Conservation (phyloP, 2,329 filamentous ascomycete species). For the Botrytis hyacinthi region DNA sequence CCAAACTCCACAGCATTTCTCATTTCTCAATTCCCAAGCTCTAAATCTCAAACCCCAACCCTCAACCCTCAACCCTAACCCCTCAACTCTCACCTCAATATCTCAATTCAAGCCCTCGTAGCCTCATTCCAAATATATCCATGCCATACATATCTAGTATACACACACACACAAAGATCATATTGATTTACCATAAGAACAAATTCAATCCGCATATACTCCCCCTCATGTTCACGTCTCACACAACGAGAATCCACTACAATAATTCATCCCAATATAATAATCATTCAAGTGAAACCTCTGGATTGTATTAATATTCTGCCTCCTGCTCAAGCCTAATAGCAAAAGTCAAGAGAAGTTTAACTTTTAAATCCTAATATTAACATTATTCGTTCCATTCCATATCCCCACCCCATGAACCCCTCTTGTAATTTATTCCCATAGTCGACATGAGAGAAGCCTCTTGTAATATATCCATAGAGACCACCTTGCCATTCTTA, state of each 20-base stretch:
- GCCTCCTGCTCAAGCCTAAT: background rate
- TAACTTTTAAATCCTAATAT: background rate
- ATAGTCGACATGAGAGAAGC: background rate
- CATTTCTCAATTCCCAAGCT: no score
- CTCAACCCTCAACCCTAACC: no score
- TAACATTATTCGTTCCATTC: background rate
- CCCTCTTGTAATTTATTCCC: background rate
- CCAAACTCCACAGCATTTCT: no score
- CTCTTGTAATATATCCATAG: background rate
- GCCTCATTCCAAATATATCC: no score
- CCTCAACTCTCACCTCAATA: no score
- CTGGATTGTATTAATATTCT: background rate
- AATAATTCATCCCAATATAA: background rate
- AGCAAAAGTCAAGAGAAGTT: background rate
- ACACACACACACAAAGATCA: background rate
- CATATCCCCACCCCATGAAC: background rate
- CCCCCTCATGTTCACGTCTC: background rate
- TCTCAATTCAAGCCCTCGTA: no score
- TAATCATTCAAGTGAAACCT: background rate
- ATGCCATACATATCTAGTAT: no score
- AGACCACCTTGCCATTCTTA: background rate
- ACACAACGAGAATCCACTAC: background rate
- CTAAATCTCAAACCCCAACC: no score
- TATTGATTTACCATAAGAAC: background rate
- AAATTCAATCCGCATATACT: background rate